These are phyloP conservation scores for Tuber calosporum DNA, from an alignment of 495 filamentous ascomycete species.

Conservation along the genomic window DNA sequence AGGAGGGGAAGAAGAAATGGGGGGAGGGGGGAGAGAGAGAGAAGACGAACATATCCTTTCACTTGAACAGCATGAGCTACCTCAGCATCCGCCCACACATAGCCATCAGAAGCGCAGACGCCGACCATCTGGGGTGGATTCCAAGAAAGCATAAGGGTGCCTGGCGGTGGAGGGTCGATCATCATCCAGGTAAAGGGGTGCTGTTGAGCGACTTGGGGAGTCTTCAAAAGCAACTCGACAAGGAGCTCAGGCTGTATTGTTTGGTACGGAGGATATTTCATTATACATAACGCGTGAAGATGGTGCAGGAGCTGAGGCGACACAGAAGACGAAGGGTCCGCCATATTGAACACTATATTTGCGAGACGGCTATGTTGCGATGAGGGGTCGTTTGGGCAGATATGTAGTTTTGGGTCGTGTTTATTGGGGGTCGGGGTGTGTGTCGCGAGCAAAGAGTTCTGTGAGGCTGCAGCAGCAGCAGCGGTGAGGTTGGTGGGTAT, in stretches of 20 bases:
- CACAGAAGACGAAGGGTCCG: constrained; percentile 33
- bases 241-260: constrained; percentile 30
- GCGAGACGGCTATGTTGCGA: background rate
- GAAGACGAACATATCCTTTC: constrained; percentile 36
- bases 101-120: constrained; percentile 75
- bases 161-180: constrained; percentile 71
- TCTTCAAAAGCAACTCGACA: constrained; percentile 35
- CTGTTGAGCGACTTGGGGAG: constrained; percentile 28
- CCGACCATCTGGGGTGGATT: constrained; percentile 63
- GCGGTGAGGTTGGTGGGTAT: constrained; percentile 17
- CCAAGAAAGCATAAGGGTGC: constrained; percentile 76
- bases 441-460: constrained; percentile 8
- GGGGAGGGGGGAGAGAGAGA: background rate
- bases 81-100: constrained; percentile 78
- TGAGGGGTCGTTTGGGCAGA: background rate
- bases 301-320: constrained; percentile 35
- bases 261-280: constrained; percentile 34
- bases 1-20: background rate
- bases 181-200: constrained; percentile 83
- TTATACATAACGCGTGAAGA: constrained; percentile 34
- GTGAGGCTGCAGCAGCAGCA: constrained; percentile 11
- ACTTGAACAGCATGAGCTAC: constrained; percentile 45
- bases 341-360: constrained; percentile 13
- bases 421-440: constrained; percentile 9
- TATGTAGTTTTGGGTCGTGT: background rate